These are phyloP conservation scores for Capsella bursapastoris DNA, from an alignment of 345 rosid genomes.

Conservation along the genomic window DNA sequence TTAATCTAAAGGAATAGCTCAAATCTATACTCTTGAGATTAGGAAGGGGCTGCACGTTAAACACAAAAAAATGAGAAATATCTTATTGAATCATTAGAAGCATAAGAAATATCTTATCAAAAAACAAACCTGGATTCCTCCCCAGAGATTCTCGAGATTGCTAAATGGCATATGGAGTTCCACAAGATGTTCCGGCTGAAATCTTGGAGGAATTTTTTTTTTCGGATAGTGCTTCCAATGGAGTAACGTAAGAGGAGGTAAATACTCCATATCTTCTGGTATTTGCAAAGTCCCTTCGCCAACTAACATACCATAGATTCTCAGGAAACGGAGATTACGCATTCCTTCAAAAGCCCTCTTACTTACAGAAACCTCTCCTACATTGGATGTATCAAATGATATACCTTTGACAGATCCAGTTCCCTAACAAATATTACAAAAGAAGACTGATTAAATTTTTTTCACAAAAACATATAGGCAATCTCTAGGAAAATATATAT, in stretches of 20 bases:
- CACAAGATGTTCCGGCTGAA: neutral
- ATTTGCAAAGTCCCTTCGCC: neutral
- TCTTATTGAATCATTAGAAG: neutral
- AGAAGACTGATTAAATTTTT: neutral
- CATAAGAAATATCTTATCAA: neutral
- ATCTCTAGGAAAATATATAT: too few species aligned
- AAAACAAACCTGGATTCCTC: constrained; percentile 34
- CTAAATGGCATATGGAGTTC: neutral
- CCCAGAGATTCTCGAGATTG: constrained; percentile 38
- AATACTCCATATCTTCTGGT: constrained; percentile 1
- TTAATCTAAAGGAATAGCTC: neutral
- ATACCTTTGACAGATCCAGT: constrained; percentile 33
- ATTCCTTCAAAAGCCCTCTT: constrained; percentile 28
- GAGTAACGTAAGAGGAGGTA: constrained; percentile 15
- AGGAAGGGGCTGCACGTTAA: neutral
- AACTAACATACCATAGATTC: neutral
- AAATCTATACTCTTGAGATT: neutral
- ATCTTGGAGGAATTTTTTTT: constrained; percentile 24
- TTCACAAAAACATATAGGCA: too few species aligned
- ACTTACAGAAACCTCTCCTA: neutral
- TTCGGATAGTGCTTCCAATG: constrained; percentile 18
- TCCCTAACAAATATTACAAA: constrained; percentile 27
- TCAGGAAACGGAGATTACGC: constrained; percentile 37
- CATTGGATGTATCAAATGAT: neutral
- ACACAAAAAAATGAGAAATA: neutral